Base-by-base conservation (phyloP, 148 eudicot species). In the Fagopyrum tataricum region DNA sequence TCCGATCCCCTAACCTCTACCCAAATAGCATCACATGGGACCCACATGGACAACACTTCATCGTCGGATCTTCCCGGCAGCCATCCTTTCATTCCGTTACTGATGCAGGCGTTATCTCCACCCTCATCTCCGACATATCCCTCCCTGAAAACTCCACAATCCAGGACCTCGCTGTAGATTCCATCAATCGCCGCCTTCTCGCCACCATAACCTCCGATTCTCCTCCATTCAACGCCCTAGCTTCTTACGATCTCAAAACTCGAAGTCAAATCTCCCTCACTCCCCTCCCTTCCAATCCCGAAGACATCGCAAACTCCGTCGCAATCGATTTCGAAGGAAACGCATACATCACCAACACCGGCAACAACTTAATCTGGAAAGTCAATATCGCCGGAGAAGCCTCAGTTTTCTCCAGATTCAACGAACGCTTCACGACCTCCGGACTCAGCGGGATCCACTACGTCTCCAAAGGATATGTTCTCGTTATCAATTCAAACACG, bases 331-430 rank as follows among this genome's bases (percentile, higher is more conserved):
- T 72, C 73, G 66, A 76, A 51, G 97, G 97, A 42, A 88, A 91
- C 86, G 93, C 93, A 6, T 94, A 81, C 86, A 89, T 94, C 76
- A 91, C 98, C 37, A 87, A 90, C 76, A 80, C 97, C 23, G 89
- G 77, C n/a, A 74, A 79, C 2, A 88, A 91, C 73, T 56, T 76
- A 78, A 87, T 94, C 75, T 94, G 85, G 90, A 89, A 90, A 51
- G 81, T 94, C 72, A 72, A 75, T 61, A 31, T 61, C 62, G 79
- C 81, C 26, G 96, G 96, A 5, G 73, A 67, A 6, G 79, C 86
- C 9, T 66, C 87, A 12, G 49, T 94, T 39, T 79, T 91, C 53
- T 94, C 98, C 5, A 62, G 74, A 74, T 89, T 72, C 79, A 8
- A 77, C 73, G 13, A 85, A 84, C 74, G 80, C 76, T 55, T 69